phyloP scores from a whole-genome alignment of 768 basidiomycete species.

The Panaeolus cyanescens region DNA sequence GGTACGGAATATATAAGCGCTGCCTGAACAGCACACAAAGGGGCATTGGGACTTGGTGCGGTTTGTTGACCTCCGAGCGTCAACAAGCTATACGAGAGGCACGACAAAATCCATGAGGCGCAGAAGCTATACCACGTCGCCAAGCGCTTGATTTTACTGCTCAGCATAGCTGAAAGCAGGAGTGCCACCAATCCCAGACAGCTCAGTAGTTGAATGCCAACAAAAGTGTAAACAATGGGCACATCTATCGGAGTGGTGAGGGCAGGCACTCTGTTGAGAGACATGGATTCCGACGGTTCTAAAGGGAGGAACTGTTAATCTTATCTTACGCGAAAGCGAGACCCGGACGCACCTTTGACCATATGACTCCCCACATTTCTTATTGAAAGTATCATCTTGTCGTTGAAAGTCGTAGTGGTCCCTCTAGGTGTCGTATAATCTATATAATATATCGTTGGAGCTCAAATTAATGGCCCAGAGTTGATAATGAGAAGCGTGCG shows the following conservation, averaged over 20 bases:
- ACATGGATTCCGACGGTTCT: background rate
- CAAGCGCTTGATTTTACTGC: constrained; percentile 27
- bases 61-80: constrained; percentile 33
- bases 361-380: background rate
- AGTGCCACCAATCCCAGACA: constrained; percentile 28
- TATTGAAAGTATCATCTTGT: background rate
- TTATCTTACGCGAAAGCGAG: background rate
- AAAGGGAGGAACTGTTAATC: background rate
- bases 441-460: too few species aligned
- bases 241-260: constrained; percentile 7
- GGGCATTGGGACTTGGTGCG: constrained; percentile 16
- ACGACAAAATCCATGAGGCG: constrained; percentile 35
- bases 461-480: background rate
- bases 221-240: constrained; percentile 25
- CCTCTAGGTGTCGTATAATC: too few species aligned
- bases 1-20: constrained; percentile 35
- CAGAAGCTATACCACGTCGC: constrained; percentile 41
- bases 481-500: background rate
- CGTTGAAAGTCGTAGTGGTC: background rate
- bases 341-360: background rate
- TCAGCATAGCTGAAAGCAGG: constrained; percentile 28
- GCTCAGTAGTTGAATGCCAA: constrained; percentile 32
- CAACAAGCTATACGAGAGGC: constrained; percentile 35
- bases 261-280: background rate
- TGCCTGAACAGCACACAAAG: constrained; percentile 33